phyloP scores from a whole-genome alignment of 192 early-diverging fungal species.

The Kickxella alabastrina region DNA sequence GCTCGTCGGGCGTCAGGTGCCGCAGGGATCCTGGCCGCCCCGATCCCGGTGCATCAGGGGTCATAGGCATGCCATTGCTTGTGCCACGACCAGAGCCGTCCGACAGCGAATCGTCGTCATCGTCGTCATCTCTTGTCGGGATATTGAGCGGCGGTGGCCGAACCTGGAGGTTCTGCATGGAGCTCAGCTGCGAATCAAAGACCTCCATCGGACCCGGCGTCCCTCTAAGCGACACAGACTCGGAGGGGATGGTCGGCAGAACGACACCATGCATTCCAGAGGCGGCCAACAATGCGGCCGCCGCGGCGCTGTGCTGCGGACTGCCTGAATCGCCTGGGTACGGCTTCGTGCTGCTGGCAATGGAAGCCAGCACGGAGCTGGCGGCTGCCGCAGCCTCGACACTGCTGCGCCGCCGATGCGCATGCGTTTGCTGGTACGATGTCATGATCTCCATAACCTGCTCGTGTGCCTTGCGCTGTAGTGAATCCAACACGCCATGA shows the following conservation, averaged over 20 bases:
- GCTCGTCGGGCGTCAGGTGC: slow-evolving; percentile 62
- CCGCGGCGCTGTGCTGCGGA: slow-evolving; percentile 35
- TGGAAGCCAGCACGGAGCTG: slow-evolving; percentile 50
- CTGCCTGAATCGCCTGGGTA: slow-evolving; percentile 16
- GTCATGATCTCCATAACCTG: slow-evolving; percentile 48
- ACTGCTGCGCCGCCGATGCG: slow-evolving; percentile 44
- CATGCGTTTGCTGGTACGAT: slow-evolving; percentile 32
- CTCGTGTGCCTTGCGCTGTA: slow-evolving; percentile 29
- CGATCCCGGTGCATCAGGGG: slow-evolving; percentile 49
- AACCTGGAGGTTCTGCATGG: slow-evolving; percentile 2
- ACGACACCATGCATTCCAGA: slow-evolving; percentile 39
- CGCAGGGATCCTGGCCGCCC: slow-evolving; percentile 48
- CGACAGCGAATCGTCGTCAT: slow-evolving; percentile 14
- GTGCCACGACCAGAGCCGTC: slow-evolving; percentile 12
- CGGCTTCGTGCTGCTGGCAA: slow-evolving; percentile 39
- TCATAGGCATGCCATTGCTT: slow-evolving; percentile 38
- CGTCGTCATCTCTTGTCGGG: neutral
- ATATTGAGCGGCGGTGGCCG: slow-evolving; percentile 1
- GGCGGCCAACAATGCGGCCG: slow-evolving; percentile 42
- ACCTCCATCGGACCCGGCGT: slow-evolving; percentile 32
- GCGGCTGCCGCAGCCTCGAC: slow-evolving; percentile 50
- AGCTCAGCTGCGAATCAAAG: neutral
- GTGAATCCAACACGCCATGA: slow-evolving; percentile 13
- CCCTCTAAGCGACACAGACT: slow-evolving; percentile 29
- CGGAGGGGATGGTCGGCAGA: slow-evolving; percentile 46